phyloP scores from a whole-genome alignment of 768 basidiomycete species.

The Leccinum imitatum region DNA sequence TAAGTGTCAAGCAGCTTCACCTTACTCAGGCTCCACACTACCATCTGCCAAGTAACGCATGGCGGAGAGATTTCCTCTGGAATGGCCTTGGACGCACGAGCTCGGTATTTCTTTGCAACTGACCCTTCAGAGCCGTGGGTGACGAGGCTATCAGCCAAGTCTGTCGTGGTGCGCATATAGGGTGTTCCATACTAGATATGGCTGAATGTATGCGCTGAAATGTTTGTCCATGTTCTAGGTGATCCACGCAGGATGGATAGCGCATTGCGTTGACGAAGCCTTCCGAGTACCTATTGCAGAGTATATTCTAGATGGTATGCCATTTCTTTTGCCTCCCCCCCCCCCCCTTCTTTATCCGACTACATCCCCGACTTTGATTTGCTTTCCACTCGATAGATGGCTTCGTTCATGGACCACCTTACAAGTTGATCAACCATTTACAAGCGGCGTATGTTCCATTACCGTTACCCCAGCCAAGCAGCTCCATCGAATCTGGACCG shows the following conservation, averaged over 20 bases:
- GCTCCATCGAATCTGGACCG: not conserved
- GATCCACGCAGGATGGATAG: conserved; percentile 32
- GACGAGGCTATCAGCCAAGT: conserved; percentile 25
- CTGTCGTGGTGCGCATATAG: conserved; percentile 27
- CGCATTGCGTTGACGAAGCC: conserved; percentile 26
- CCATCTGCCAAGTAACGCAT: conserved; percentile 17
- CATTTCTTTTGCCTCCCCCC: not conserved
- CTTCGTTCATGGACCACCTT: conserved; percentile 21
- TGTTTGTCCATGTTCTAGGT: conserved; percentile 16
- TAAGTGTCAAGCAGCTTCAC: conserved; percentile 4
- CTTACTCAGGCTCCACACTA: not conserved
- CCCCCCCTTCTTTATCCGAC: not conserved
- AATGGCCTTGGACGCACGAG: conserved; percentile 10
- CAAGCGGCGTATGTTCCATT: not conserved
- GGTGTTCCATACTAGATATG: not conserved
- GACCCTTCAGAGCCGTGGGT: conserved; percentile 30
- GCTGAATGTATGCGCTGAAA: conserved; percentile 12
- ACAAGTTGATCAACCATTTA: conserved; percentile 9
- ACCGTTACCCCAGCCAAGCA: conserved; percentile 2
- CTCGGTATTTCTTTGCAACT: conserved; percentile 32
- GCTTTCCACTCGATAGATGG: conserved; percentile 8
- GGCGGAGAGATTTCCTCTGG: conserved; percentile 23
- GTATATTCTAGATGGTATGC: conserved; percentile 34
- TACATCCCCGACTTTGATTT: conserved; percentile 6
- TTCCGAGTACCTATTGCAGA: conserved; percentile 28